Evolutionary conservation across 78 protist species (phyloP).

Genomic region (Andalucia godoyi): DNA sequence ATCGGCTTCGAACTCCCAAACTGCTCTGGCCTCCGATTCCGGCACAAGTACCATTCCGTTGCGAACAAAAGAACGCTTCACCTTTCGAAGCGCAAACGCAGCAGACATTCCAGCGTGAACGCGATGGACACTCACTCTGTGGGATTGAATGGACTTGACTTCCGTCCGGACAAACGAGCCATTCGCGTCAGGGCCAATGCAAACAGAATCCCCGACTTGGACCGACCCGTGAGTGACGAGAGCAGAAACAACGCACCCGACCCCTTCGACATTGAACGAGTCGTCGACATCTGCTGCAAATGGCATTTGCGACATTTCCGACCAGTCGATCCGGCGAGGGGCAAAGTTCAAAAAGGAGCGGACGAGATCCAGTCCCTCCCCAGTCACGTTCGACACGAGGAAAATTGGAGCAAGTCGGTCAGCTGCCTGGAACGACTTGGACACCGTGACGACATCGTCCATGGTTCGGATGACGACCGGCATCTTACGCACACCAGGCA

Average conservation of each 20-base stretch:
- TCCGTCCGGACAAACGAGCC: slow-evolving; percentile 51
- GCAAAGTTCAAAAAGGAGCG: slow-evolving; percentile 60
- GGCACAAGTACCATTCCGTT: slow-evolving; percentile 80
- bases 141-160: slow-evolving; percentile 52
- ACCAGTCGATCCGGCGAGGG: slow-evolving; percentile 54
- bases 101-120: slow-evolving; percentile 71
- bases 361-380: slow-evolving; percentile 55
- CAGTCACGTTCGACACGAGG: slow-evolving; percentile 69
- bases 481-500: slow-evolving; percentile 37
- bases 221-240: slow-evolving; percentile 56
- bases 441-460: slow-evolving; percentile 66
- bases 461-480: slow-evolving; percentile 55
- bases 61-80: slow-evolving; percentile 45
- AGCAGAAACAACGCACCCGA: slow-evolving; percentile 82
- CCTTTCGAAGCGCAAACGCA: slow-evolving; percentile 60
- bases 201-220: slow-evolving; percentile 27
- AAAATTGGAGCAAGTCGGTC: slow-evolving; percentile 76
- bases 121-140: slow-evolving; percentile 44
- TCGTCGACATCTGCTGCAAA: slow-evolving; percentile 43
- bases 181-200: slow-evolving; percentile 69
- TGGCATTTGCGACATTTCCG: slow-evolving; percentile 5
- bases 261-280: slow-evolving; percentile 48
- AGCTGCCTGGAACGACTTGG: slow-evolving; percentile 34
- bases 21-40: neutral
- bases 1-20: slow-evolving; percentile 70